A percentile compares a stretch with the other conserved stretches of the same genome.
Evolutionary conservation across 1,284 basidiomycete genomes (phyloP).

Genomic region (Malassezia sympodialis): DNA sequence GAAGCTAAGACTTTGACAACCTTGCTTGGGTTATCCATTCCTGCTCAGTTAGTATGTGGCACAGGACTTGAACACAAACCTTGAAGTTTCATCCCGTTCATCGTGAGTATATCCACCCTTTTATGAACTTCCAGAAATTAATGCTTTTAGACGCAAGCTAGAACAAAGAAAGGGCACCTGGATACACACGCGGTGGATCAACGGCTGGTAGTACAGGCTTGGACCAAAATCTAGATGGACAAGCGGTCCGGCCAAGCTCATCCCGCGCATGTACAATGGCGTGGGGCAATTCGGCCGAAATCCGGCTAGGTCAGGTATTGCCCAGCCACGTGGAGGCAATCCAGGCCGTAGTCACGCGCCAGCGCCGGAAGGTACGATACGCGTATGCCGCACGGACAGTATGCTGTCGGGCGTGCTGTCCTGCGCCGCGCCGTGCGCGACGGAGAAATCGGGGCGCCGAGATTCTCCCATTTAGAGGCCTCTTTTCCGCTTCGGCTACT

Average conservation of each 20-base stretch:
- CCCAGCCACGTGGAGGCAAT: not conserved
- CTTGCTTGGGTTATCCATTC: conserved; percentile 77
- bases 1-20: conserved; percentile 88
- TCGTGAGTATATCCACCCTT: not conserved
- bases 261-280: conserved; percentile 3
- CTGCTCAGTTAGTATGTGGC: conserved; percentile 12
- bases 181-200: not conserved
- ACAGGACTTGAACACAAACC: conserved; percentile 1
- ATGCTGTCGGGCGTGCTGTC: conserved; percentile 7
- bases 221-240: not conserved
- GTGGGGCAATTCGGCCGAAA: conserved; percentile 8
- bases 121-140: not conserved
- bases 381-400: conserved; percentile 5
- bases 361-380: not conserved
- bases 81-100: conserved; percentile 15
- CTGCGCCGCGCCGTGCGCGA: not conserved
- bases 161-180: not conserved
- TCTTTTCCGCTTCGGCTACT: conserved; percentile 12
- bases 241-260: not conserved
- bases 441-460: conserved; percentile 7
- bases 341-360: not conserved
- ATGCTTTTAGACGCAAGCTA: not conserved
- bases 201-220: not conserved
- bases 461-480: conserved; percentile 12
- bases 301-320: not conserved